phyloP scores from a whole-genome alignment of 2,329 filamentous ascomycete species.

The Tolypocladium cylindrosporum region DNA sequence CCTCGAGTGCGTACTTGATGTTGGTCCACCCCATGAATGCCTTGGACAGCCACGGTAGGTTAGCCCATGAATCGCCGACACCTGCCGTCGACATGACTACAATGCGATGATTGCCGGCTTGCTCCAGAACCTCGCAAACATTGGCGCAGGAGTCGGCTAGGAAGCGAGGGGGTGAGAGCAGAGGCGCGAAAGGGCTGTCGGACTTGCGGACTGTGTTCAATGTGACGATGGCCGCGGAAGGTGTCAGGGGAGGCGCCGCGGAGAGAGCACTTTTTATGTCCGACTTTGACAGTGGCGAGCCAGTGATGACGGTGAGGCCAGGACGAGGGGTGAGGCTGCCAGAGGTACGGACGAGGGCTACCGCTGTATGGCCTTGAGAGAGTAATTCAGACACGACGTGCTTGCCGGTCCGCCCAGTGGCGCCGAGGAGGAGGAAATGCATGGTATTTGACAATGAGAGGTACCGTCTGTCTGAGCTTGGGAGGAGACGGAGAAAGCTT shows the following conservation, averaged over 20 bases:
- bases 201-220: conserved; percentile 28
- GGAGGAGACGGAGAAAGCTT: not conserved
- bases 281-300: conserved; percentile 22
- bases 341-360: conserved; percentile 26
- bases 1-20: conserved; percentile 26
- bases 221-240: conserved; percentile 25
- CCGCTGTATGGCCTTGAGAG: conserved; percentile 24
- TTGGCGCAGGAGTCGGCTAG: conserved; percentile 26
- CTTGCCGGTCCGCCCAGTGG: conserved; percentile 31
- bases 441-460: conserved; percentile 13
- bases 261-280: conserved; percentile 19
- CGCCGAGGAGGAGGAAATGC: conserved; percentile 32
- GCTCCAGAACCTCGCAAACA: conserved; percentile 18
- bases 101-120: conserved; percentile 20
- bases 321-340: conserved; percentile 6
- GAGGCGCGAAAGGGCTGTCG: conserved; percentile 28
- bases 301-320: conserved; percentile 20
- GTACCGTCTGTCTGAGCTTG: not conserved
- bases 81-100: conserved; percentile 29
- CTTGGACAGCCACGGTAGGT: conserved; percentile 22
- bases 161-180: conserved; percentile 26
- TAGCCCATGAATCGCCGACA: conserved; percentile 25
- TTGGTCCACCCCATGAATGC: conserved; percentile 28
- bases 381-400: conserved; percentile 29
- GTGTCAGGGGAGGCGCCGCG: conserved; percentile 9